These are phyloP conservation scores for Phragmites australis DNA, from an alignment of 176 grass and related monocot genomes.

Conservation along the genomic window DNA sequence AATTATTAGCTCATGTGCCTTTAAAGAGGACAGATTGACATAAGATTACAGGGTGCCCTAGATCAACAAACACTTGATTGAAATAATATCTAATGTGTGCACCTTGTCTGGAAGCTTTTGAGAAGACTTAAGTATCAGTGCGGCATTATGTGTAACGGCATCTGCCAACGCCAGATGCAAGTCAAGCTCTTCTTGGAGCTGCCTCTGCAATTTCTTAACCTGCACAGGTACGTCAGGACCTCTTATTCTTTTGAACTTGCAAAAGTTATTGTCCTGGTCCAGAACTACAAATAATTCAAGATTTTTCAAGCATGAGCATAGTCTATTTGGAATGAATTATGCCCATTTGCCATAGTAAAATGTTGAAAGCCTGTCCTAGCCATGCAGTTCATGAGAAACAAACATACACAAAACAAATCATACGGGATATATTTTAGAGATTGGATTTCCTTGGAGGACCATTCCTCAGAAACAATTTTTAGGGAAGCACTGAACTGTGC, in stretches of 20 bases:
- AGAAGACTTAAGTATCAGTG: constrained; percentile 64
- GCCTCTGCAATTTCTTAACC: constrained; percentile 75
- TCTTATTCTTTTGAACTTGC: not conserved
- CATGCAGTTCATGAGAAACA: not conserved
- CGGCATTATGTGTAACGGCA: constrained; percentile 63
- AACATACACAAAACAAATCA: not conserved
- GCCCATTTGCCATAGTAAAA: not conserved
- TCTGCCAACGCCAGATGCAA: constrained; percentile 79
- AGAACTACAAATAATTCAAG: not conserved
- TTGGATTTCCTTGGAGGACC: not conserved
- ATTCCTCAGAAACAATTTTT: not conserved
- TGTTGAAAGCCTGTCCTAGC: not conserved
- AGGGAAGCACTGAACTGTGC: not conserved
- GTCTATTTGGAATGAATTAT: not conserved
- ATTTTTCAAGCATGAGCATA: not conserved
- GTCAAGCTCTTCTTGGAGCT: constrained; percentile 90
- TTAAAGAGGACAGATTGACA: not conserved
- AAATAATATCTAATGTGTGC: not conserved
- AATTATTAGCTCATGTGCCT: constrained; percentile 80
- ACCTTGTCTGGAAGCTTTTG: constrained; percentile 83
- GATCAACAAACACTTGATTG: not conserved
- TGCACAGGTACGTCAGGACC: constrained; percentile 34
- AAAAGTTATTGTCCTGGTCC: not conserved
- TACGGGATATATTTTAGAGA: not conserved
- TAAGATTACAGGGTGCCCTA: constrained; percentile 1